A percentile compares a stretch with the other conserved stretches of the same genome.
phyloP scores from a whole-genome alignment of 192 early-diverging fungal genomes.

The Backusella liffmaniae region DNA sequence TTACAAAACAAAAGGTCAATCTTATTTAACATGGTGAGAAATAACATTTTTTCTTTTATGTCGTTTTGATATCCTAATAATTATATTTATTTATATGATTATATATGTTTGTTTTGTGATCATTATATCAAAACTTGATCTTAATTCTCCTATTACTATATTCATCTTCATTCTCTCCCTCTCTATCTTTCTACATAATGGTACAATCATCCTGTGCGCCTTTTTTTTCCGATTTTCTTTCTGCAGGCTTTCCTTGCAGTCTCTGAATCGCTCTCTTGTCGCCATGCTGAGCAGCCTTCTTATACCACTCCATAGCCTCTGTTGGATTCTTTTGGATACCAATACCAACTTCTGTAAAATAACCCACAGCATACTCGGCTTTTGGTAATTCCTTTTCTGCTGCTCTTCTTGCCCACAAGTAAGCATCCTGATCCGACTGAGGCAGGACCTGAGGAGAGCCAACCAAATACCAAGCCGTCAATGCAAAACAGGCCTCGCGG shows the following conservation, averaged over 20 bases:
- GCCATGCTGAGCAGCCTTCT: constrained; percentile 64
- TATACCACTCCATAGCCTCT: constrained; percentile 60
- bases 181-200: constrained; percentile 25
- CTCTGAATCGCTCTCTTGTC: constrained; percentile 58
- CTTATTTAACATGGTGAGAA: too few species aligned
- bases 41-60: too few species aligned
- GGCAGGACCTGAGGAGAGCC: constrained; percentile 52
- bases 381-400: constrained; percentile 60
- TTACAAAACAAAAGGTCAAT: too few species aligned
- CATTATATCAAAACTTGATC: too few species aligned
- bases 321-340: constrained; percentile 52
- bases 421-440: constrained; percentile 62
- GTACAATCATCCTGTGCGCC: constrained; percentile 44
- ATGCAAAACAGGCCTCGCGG: constrained; percentile 59
- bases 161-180: neutral
- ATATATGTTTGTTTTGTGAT: too few species aligned
- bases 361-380: constrained; percentile 65
- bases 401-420: constrained; percentile 58
- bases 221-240: constrained; percentile 39
- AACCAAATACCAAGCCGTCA: constrained; percentile 69
- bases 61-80: too few species aligned
- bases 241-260: constrained; percentile 48
- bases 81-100: too few species aligned
- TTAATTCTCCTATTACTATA: neutral
- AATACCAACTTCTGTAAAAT: constrained; percentile 66